A percentile compares a stretch with the other conserved stretches of the same genome.
Conservation (phyloP, 805 yeast species). For the Candida nemodendra region DNA sequence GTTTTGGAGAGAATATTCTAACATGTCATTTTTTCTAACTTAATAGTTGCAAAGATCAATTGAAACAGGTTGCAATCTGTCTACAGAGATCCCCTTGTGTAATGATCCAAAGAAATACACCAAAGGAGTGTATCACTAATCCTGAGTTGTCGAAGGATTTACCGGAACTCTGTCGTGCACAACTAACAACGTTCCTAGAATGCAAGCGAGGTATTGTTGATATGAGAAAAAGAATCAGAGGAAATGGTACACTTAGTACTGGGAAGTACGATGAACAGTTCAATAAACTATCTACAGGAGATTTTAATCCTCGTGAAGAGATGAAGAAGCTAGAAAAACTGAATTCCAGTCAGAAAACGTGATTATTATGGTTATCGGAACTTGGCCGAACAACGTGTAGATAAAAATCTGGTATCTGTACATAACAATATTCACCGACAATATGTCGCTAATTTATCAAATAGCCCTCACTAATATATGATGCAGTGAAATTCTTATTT, state of each 20-base stretch:
- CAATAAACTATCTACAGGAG: constrained; percentile 73
- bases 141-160: constrained; percentile 73
- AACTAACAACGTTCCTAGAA: constrained; percentile 80
- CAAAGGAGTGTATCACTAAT: constrained; percentile 80
- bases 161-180: constrained; percentile 86
- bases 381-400: too few species aligned
- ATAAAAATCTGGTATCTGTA: too few species aligned
- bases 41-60: constrained; percentile 85
- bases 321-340: constrained; percentile 65
- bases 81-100: constrained; percentile 97
- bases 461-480: too few species aligned
- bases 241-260: constrained; percentile 89
- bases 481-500: constrained; percentile 1
- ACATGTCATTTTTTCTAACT: too few species aligned
- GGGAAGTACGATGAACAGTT: constrained; percentile 91
- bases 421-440: too few species aligned
- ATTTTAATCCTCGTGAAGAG: constrained; percentile 81
- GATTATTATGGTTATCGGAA: background rate
- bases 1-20: too few species aligned
- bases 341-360: constrained; percentile 46
- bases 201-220: constrained; percentile 91
- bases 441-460: too few species aligned
- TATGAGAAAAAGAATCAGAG: constrained; percentile 86
- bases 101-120: constrained; percentile 82
- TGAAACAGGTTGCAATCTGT: constrained; percentile 93